Percentiles rank a stretch among this genome's conserved stretches.
These are phyloP conservation scores for Chlamydomonas sp. DNA, from an alignment of 139 green algal species.

Conservation along the genomic window DNA sequence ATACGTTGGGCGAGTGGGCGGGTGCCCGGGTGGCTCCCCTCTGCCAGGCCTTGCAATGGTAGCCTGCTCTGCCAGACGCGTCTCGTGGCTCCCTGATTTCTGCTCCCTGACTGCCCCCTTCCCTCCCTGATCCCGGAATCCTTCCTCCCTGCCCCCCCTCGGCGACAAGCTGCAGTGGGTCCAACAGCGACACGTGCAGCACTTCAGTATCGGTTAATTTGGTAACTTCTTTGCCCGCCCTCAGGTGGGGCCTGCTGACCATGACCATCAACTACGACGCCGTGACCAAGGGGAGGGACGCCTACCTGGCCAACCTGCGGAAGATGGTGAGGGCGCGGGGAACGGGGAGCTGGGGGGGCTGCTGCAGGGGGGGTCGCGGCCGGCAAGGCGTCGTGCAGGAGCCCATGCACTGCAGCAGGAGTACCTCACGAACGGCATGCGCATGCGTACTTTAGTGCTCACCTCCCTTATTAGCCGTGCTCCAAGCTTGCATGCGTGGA, in stretches of 20 bases:
- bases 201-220: too few relatives aligned
- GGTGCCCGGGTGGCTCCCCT: too few relatives aligned
- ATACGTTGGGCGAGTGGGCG: too few relatives aligned
- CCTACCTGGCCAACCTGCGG: slow-evolving; percentile 8
- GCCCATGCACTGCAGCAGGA: neutral
- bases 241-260: slow-evolving; percentile 30
- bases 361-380: neutral
- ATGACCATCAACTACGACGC: slow-evolving; percentile 24
- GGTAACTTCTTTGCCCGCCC: too few relatives aligned
- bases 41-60: too few relatives aligned
- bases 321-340: neutral
- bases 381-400: neutral
- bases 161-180: too few relatives aligned
- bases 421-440: neutral
- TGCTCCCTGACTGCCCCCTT: too few relatives aligned
- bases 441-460: neutral
- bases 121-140: neutral
- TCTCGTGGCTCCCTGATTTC: too few relatives aligned
- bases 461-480: neutral
- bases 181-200: too few relatives aligned
- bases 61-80: too few relatives aligned
- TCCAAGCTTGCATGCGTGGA: neutral
- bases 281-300: slow-evolving; percentile 9
- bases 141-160: neutral
- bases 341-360: neutral